A percentile compares a stretch with the other conserved stretches of the same genome.
Evolutionary conservation across 1,284 basidiomycete species (phyloP).

Genomic region (Sanghuangporus weigelae): DNA sequence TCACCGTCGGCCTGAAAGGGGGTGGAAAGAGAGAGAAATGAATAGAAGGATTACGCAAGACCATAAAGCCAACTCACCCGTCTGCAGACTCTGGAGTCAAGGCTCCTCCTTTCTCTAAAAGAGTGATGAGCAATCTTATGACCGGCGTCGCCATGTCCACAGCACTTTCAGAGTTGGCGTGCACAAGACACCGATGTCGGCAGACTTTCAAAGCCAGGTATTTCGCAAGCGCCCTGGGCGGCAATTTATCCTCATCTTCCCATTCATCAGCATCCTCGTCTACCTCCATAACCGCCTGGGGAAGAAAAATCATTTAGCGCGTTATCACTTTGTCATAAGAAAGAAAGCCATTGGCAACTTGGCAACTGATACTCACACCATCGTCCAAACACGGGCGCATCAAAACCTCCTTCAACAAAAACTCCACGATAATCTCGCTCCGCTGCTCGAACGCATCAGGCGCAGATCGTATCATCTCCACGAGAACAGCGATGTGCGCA

Average conservation of each 20-base stretch:
- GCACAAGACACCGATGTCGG: conserved; percentile 72
- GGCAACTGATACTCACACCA: conserved; percentile 37
- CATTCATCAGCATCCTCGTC: conserved; percentile 61
- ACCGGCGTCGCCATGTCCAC: conserved; percentile 67
- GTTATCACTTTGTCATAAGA: background rate
- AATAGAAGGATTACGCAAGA: conserved; percentile 1
- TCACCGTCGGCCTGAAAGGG: conserved; percentile 45
- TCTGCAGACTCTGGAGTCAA: conserved; percentile 56
- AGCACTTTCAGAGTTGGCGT: conserved; percentile 54
- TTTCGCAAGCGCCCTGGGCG: conserved; percentile 58
- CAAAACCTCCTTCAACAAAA: conserved; percentile 71
- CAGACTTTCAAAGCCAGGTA: conserved; percentile 74
- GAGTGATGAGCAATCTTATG: conserved; percentile 64
- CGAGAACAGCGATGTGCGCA: conserved; percentile 66
- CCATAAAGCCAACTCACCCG: conserved; percentile 44
- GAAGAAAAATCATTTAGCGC: background rate
- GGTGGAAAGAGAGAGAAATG: background rate
- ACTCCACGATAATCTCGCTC: conserved; percentile 67
- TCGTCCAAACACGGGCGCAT: conserved; percentile 46
- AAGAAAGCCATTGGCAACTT: background rate
- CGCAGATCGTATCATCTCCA: conserved; percentile 67
- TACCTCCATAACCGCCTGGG: conserved; percentile 41
- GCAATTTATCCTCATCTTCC: conserved; percentile 61
- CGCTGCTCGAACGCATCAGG: conserved; percentile 73
- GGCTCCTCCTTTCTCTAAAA: conserved; percentile 64